Conservation (phyloP, 352 stramenopile genomes). For the Phytopythium boreale region DNA sequence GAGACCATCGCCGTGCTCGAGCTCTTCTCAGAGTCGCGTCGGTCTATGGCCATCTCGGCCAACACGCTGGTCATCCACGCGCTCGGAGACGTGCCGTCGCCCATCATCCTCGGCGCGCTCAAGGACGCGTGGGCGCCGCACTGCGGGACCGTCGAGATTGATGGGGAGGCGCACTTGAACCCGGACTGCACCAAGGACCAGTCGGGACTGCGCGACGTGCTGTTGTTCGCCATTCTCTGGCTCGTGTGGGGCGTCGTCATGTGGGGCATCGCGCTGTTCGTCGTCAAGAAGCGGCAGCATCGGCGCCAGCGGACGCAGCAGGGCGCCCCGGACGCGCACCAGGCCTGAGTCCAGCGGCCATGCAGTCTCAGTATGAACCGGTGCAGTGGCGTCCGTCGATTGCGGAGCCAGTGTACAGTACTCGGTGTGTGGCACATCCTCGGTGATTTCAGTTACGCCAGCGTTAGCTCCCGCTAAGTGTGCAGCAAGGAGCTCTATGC, state of each 20-base stretch:
- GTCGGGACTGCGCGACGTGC: conserved; percentile 56
- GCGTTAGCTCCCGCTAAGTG: no score
- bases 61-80: conserved; percentile 92
- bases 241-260: conserved; percentile 66
- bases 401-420: no score
- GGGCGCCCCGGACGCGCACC: no score
- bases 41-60: conserved; percentile 88
- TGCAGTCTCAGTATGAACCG: no score
- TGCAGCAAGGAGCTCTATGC: no score
- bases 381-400: no score
- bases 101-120: conserved; percentile 90
- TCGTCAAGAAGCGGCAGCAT: conserved; percentile 28
- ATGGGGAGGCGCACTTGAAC: conserved; percentile 58
- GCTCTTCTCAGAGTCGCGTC: conserved; percentile 81
- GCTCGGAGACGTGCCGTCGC: conserved; percentile 93
- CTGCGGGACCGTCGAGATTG: conserved; percentile 73
- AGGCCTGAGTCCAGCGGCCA: neutral
- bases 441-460: no score
- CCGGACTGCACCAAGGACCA: conserved; percentile 59
- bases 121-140: conserved; percentile 92
- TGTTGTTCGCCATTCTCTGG: conserved; percentile 79
- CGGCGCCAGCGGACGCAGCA: no score
- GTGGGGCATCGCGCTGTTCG: conserved; percentile 48
- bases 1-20: conserved; percentile 90
- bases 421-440: no score